Conservation (phyloP, 352 stramenopile genomes). For the Globisporangium radiosum region DNA sequence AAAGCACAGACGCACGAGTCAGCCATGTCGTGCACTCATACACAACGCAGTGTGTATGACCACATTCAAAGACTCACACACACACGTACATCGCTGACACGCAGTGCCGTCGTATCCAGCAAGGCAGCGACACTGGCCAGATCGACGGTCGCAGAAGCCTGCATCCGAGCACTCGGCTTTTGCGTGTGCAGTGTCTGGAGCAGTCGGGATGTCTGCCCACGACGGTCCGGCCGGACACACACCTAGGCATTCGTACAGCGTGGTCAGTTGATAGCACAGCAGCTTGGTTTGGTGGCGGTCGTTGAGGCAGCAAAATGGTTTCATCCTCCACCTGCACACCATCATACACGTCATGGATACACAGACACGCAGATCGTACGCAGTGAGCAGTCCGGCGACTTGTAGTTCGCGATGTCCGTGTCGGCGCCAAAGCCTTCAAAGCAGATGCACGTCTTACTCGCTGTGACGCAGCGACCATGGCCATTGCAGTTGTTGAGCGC, state of each 20-base stretch:
- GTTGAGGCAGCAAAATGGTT: no score
- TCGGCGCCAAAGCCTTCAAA: slow-evolving; percentile 82
- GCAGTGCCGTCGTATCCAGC: slow-evolving; percentile 60
- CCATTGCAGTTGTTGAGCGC: slow-evolving; percentile 84
- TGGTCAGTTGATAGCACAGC: no score
- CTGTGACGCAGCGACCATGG: slow-evolving; percentile 80
- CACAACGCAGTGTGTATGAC: background rate
- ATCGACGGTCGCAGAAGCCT: slow-evolving; percentile 45
- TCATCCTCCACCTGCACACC: no score
- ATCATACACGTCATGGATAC: no score
- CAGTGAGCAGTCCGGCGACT: slow-evolving; percentile 77
- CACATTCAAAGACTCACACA: background rate
- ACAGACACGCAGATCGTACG: slow-evolving; percentile 21
- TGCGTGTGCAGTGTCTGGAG: slow-evolving; percentile 28
- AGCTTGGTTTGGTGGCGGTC: no score
- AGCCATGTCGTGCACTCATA: no score
- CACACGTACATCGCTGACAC: slow-evolving; percentile 52
- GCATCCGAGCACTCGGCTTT: slow-evolving; percentile 59
- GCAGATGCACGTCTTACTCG: slow-evolving; percentile 83
- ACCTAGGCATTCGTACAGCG: slow-evolving; percentile 17
- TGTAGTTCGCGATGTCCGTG: slow-evolving; percentile 75
- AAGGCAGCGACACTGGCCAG: slow-evolving; percentile 59
- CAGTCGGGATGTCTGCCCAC: slow-evolving; percentile 53
- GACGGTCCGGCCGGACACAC: slow-evolving; percentile 57
- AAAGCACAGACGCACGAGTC: background rate